A percentile compares a stretch with the other conserved stretches of the same genome.
These are phyloP conservation scores for Boletellus sp. DNA, from an alignment of 1,284 basidiomycete genomes.

Conservation along the genomic window DNA sequence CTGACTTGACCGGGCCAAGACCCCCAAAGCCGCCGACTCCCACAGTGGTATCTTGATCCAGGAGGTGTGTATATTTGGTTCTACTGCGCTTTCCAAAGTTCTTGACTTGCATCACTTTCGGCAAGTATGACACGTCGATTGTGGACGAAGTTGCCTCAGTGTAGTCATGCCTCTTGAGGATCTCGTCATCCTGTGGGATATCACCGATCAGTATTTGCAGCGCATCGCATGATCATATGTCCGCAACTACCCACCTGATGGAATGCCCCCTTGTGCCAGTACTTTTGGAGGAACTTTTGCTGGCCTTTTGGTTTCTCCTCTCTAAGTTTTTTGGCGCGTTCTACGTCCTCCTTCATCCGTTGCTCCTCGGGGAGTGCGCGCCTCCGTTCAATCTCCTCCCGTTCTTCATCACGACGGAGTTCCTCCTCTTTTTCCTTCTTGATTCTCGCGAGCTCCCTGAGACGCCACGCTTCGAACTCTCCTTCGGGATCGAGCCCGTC, in stretches of 20 bases:
- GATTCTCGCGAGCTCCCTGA: slow-evolving; percentile 88
- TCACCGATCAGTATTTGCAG: slow-evolving; percentile 11
- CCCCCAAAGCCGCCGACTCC: slow-evolving; percentile 67
- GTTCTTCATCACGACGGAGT: slow-evolving; percentile 72
- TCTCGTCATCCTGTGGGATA: slow-evolving; percentile 77
- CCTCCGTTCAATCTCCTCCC: slow-evolving; percentile 86
- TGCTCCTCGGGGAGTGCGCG: slow-evolving; percentile 91
- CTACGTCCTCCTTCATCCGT: slow-evolving; percentile 86
- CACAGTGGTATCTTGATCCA: slow-evolving; percentile 89
- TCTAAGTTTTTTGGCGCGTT: slow-evolving; percentile 75
- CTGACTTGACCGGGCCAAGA: slow-evolving; percentile 49
- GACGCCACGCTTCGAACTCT: slow-evolving; percentile 95
- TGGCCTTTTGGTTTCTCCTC: slow-evolving; percentile 84
- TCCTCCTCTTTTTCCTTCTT: slow-evolving; percentile 89
- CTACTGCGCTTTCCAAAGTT: slow-evolving; percentile 92
- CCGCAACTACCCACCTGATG: slow-evolving; percentile 66
- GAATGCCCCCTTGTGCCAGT: slow-evolving; percentile 99
- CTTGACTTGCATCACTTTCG: slow-evolving; percentile 95
- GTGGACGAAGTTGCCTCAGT: slow-evolving; percentile 86
- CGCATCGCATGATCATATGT: not conserved
- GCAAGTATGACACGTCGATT: slow-evolving; percentile 81
- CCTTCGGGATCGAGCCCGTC: slow-evolving; percentile 87
- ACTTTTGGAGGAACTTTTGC: slow-evolving; percentile 94
- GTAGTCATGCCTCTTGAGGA: slow-evolving; percentile 82
- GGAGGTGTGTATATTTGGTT: slow-evolving; percentile 93